Conservation (phyloP, 768 basidiomycete species). For the Candolleomyces eurysporus region DNA sequence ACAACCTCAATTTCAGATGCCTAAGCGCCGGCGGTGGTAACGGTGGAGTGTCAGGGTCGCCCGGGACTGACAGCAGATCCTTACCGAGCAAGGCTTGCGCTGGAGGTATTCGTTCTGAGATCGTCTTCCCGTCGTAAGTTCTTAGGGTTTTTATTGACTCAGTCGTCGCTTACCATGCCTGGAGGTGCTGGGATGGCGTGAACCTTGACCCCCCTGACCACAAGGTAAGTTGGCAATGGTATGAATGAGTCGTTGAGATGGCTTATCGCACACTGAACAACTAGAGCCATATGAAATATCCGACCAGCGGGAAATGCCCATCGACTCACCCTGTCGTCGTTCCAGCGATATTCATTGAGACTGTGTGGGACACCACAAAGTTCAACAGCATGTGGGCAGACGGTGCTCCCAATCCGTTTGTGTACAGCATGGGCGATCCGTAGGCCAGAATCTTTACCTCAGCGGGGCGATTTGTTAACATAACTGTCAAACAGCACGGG, state of each 20-base stretch:
- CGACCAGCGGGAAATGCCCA: constrained; percentile 3
- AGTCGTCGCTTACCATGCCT: too few relatives aligned
- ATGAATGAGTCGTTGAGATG: neutral
- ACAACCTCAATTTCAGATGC: constrained; percentile 1
- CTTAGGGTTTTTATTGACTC: neutral
- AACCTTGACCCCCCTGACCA: constrained; percentile 2
- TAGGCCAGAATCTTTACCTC: neutral
- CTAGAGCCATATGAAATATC: constrained; percentile 7
- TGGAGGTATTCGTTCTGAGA: constrained; percentile 2
- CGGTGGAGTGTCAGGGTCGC: neutral
- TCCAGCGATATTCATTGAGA: constrained; percentile 8
- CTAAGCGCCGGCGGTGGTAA: constrained; percentile 1
- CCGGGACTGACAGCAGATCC: neutral
- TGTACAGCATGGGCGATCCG: constrained; percentile 9
- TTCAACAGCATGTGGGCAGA: constrained; percentile 8
- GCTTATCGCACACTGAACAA: neutral
- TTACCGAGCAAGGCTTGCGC: neutral
- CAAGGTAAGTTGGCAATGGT: neutral
- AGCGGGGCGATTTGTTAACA: neutral
- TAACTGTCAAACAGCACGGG: constrained; percentile 1
- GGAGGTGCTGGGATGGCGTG: constrained; percentile 2
- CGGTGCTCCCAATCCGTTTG: constrained; percentile 5
- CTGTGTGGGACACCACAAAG: constrained; percentile 9
- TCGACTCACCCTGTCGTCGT: constrained; percentile 5
- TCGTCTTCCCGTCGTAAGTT: constrained; percentile 4